Evolutionary conservation across 2,329 filamentous ascomycete species (phyloP), one percentile per base, ranked within the genome.

Genomic region (Drechmeria coniospora): DNA sequence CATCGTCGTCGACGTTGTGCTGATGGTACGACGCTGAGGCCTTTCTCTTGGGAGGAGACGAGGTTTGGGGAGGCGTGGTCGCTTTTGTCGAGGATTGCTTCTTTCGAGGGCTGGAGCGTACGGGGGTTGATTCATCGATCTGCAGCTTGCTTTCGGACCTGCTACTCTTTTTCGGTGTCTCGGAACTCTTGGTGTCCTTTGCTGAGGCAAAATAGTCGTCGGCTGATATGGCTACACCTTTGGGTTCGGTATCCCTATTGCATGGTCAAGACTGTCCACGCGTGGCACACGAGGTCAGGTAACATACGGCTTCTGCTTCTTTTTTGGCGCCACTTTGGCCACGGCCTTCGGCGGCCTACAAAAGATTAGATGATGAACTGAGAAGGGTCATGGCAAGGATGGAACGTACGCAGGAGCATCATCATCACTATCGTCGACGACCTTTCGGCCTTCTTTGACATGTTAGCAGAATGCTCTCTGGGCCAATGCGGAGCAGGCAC

Each of bases 371-470:
- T 35, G 17, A 30, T 17, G 23, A 21, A 5, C 4, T 30, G 24
- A 19, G 27, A 23, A 21, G 16, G 8, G 18, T 10, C 15, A 15
- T 14, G 17, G 11, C 19, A 30, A 16, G 15, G 8, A 23, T 5
- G 13, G 13, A 6, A 33, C 24, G 12, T 27, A 22, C 26, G 28
- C 26, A 27, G 73, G 67, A 62, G 51, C 32, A 63, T 41, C 77
- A 17, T 86, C 81, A 31, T 80, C 77, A 37, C 81, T 87, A 36
- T 92, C 83, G 35, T 84, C 73, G 25, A 90, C 57, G 20, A 92
- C 68, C 44, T 79, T 84, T 32, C 79, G 71, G 27, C 52, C 61
- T 43, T 62, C 59, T 67, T 16, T 30, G 32, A 24, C 8, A 19
- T 4, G 27, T 49, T 27, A 53, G 39, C 15, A 27, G 20, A 15